Evolutionary conservation across 192 early-diverging fungal genomes (phyloP), one percentile per base, ranked within the genome.

Genomic region (Backusella mclennaniae): DNA sequence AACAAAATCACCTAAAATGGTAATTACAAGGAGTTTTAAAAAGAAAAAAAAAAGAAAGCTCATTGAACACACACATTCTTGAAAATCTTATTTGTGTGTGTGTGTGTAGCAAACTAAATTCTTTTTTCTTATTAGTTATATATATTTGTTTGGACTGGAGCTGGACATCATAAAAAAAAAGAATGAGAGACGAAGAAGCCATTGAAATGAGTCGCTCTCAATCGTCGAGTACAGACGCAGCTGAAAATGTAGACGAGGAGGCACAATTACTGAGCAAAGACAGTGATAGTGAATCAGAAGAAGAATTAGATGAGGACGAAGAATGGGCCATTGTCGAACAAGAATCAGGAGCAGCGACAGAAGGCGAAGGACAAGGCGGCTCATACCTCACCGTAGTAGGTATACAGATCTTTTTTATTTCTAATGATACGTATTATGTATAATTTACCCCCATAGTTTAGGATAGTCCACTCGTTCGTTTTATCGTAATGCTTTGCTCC

Each of bases 381-480:
- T 29, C 56, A 63, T 14, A 26, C 4, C 26, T 63, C 23, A 63
- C 9, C 21, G 56, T 21, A 23, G 53, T 56, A 56, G 53, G 53
- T 56, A 56, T n/a, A 26, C 19, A 26, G 15, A 1, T 1, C 23
- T 19, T 56, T 56, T 9, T 31, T 33, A 33, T 3, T 23, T 56
- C n/a, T 23, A 56, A 23, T 56, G n/a, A 53, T 56, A 56, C 8
- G 11, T 14, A 23, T 33, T 14, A 9, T 26, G 26, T 29, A 29
- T 63, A 29, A 26, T 29, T 26, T 63, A 63, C 9, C 23, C 26
- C 11, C 15, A 44, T 19, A 29, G 19, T 42, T 35, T 67, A 75
- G 74, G 74, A 75, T 23, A 38, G 39, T 68, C 74, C 74, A 21
- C 26, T 66, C 21, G 17, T 67, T 21, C 52, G 74, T 42, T 75